Evolutionary conservation across 345 rosid species (phyloP), one percentile per base, ranked within the genome.

Genomic region (Salix brachista): DNA sequence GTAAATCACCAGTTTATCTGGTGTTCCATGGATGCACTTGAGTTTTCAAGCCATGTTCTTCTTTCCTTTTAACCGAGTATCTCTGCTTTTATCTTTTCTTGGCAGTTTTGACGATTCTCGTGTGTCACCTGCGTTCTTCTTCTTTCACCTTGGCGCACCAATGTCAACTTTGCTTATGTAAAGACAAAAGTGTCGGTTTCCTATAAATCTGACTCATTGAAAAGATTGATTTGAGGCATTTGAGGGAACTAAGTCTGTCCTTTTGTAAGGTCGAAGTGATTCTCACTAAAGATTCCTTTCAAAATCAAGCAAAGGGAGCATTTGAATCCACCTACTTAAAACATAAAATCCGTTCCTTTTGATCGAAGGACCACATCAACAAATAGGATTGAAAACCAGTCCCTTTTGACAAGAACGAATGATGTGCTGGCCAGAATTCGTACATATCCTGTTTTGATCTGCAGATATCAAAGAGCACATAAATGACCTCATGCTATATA

Each of bases 371-470:
- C 32, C 32, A 30, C 32, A 30, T 30, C 32, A 30, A 30, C 32
- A 30, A 78, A 61, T 26, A 26, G 26, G 26, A 26, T 26, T 26
- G 26, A 26, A 26, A 26, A 26, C 26, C 94, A 95, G 60, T 91
- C 89, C 80, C 85, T 95, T 79, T 86, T 91, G 6, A 90, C 97
- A n/a, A 93, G 89, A 74, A 82, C 81, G 80, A 93, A 88, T 52
- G 99, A 89, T 67, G 89, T 78, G 68, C 72, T 88, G 5, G 92
- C 97, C 71, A 93, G 81, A 78, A 85, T 83, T 67, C 92, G 84
- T 69, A 95, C 87, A 85, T 95, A 96, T 77, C 99, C 99, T 34
- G 86, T 76, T 84, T 93, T 93, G 62, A 93, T 75, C 99, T 91
- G 90, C 82, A 83, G 60, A 69, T 42, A 70, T 75, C 41, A 37